Percentiles rank a stretch among this genome's conserved stretches.
phyloP scores from a whole-genome alignment of 768 basidiomycete species.

The Mrakia frigida region DNA sequence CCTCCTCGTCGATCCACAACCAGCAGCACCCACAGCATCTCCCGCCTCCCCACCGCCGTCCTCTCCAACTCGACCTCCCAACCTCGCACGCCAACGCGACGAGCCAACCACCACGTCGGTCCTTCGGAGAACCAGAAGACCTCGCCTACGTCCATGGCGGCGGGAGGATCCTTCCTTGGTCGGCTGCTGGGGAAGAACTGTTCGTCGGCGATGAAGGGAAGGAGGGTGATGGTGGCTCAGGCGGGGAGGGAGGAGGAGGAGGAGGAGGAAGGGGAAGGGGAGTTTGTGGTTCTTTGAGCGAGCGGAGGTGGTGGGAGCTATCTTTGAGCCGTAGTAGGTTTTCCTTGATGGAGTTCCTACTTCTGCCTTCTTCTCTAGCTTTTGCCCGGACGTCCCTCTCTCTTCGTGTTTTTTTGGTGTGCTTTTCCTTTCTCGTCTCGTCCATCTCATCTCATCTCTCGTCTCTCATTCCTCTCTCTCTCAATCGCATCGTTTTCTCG shows the following conservation, averaged over 20 bases:
- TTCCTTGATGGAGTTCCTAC: no score
- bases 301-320: no score
- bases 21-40: background rate
- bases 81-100: background rate
- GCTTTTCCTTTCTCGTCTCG: no score
- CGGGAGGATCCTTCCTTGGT: constrained; percentile 23
- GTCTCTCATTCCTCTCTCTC: no score
- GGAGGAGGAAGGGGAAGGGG: background rate
- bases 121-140: background rate
- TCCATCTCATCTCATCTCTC: no score
- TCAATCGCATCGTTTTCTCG: no score
- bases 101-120: background rate
- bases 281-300: background rate
- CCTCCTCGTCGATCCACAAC: background rate
- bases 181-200: constrained; percentile 5
- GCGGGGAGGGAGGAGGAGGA: background rate
- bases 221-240: background rate
- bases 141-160: constrained; percentile 21
- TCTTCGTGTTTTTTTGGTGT: no score
- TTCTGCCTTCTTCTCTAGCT: no score
- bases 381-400: no score
- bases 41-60: background rate
- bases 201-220: background rate
- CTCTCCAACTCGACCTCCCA: background rate
- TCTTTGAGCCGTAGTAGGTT: no score